Evolutionary conservation across 345 rosid genomes (phyloP).

Genomic region (Cochlearia excelsa): DNA sequence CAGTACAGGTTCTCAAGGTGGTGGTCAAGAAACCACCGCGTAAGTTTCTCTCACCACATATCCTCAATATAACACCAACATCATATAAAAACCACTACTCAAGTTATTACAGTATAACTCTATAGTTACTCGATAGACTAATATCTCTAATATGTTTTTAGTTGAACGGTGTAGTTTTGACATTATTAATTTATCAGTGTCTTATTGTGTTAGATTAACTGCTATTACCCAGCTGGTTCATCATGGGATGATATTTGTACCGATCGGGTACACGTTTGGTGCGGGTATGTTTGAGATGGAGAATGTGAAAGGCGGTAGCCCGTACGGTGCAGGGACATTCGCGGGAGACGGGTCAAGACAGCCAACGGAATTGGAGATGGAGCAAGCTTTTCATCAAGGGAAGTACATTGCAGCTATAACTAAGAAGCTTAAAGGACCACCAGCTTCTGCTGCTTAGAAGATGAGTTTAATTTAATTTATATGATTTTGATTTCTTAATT

Average conservation of each 20-base stretch:
- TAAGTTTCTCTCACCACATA: conserved; percentile 36
- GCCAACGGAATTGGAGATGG: conserved; percentile 74
- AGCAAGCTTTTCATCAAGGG: conserved; percentile 94
- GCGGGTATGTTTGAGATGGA: conserved; percentile 98
- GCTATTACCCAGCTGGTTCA: conserved; percentile 93
- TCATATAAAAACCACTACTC: too few species aligned
- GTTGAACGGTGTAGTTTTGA: not conserved
- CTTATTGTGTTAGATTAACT: conserved; percentile 78
- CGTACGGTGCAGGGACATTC: conserved; percentile 84
- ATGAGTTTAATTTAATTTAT: not conserved
- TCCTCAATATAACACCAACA: not conserved
- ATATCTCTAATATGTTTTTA: too few species aligned
- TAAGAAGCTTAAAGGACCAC: conserved; percentile 77
- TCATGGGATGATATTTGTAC: conserved; percentile 90
- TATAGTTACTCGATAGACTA: too few species aligned
- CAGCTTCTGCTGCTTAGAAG: conserved; percentile 22
- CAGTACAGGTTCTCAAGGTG: conserved; percentile 97
- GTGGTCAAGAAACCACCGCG: conserved; percentile 97
- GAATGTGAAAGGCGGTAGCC: conserved; percentile 85
- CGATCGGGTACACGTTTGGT: conserved; percentile 87
- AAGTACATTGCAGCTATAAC: conserved; percentile 74
- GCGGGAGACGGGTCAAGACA: conserved; percentile 87
- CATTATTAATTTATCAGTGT: too few species aligned
- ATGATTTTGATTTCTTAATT: conserved; percentile 21
- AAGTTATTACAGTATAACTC: too few species aligned